Percentiles rank a stretch among this genome's conserved stretches.
Evolutionary conservation across 352 stramenopile genomes (phyloP).

Genomic region (Pythium brachiatum): DNA sequence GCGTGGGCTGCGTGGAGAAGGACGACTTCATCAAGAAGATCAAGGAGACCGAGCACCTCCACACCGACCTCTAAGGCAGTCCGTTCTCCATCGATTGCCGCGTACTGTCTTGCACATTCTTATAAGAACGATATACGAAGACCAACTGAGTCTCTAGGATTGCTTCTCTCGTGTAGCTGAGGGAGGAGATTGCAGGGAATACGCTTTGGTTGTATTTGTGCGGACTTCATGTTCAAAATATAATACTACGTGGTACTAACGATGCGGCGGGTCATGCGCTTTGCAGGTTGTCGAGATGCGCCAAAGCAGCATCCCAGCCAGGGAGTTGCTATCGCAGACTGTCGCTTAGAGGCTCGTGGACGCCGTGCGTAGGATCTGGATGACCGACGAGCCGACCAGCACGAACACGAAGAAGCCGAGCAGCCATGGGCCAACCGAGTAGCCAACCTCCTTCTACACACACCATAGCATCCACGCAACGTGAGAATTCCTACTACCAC

Average conservation of each 20-base stretch:
- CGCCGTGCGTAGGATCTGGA: slow-evolving; percentile 83
- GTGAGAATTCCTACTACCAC: neutral
- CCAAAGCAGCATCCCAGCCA: neutral
- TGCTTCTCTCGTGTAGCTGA: no score
- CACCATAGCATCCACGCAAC: neutral
- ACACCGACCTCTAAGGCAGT: slow-evolving; percentile 75
- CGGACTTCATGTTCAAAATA: slow-evolving; percentile 9
- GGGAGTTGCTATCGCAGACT: neutral
- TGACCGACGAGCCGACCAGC: slow-evolving; percentile 80
- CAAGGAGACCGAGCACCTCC: slow-evolving; percentile 85
- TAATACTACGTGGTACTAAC: slow-evolving; percentile 10
- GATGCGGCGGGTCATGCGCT: neutral
- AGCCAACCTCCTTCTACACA: slow-evolving; percentile 53
- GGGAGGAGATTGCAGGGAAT: no score
- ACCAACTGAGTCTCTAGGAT: neutral
- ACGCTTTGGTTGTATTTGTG: neutral
- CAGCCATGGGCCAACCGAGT: slow-evolving; percentile 71
- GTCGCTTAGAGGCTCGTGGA: slow-evolving; percentile 63
- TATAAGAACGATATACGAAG: slow-evolving; percentile 6
- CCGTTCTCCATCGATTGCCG: neutral
- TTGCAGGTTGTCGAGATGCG: neutral
- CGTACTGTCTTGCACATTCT: slow-evolving; percentile 4
- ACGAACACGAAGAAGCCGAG: slow-evolving; percentile 88
- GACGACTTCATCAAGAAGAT: slow-evolving; percentile 94
- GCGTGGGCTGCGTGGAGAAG: slow-evolving; percentile 94